Base-by-base conservation (phyloP, 1,139 yeast species). In the Blastobotrys illinoisensis region DNA sequence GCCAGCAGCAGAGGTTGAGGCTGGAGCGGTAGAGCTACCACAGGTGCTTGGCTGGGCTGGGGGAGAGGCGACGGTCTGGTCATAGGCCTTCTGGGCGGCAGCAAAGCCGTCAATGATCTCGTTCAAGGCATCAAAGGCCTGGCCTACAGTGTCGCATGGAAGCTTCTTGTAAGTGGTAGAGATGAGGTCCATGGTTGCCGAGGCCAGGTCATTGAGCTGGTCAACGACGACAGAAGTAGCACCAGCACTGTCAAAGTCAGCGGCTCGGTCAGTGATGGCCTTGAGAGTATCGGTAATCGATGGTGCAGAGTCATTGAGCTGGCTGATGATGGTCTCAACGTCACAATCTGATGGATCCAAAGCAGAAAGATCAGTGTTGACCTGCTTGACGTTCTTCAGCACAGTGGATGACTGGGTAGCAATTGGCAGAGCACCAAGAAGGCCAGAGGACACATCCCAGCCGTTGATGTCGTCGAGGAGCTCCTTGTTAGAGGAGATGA, bases 351-450 rank as follows among this genome's bases (percentile, higher is more conserved):
- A 48, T 2, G 24, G 9, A 23, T 47, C 46, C 46, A 52, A 20
- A 19, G 28, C n/a, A 9, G 45, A n/a, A 18, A 52, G 23, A 16
- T 51, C 54, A 6, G 28, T 21, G 46, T 48, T 45, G n/a, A 21
- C 52, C 26, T 32, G 28, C 49, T 52, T 45, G 54, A 48, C 46
- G 36, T 43, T 48, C 20, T 19, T 9, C 26, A 52, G 46, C 21
- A 44, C 54, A n/a, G 46, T 40, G 23, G 32, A n/a, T 20, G 54
- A 48, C 43, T 52, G 36, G 2, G 26, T n/a, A 18, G 46, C 51
- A 21, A 52, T 46, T 52, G 54, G 54, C 20, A 52, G 32, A 45
- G 54, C 54, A 36, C 49, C 54, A 9, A 32, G 26, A n/a, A 52
- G 46, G 23, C 51, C 40, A 13, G 51, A 49, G 4, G 26, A 23